Conservation (phyloP, 192 early-diverging fungal species). For the Umbelopsis sp. region DNA sequence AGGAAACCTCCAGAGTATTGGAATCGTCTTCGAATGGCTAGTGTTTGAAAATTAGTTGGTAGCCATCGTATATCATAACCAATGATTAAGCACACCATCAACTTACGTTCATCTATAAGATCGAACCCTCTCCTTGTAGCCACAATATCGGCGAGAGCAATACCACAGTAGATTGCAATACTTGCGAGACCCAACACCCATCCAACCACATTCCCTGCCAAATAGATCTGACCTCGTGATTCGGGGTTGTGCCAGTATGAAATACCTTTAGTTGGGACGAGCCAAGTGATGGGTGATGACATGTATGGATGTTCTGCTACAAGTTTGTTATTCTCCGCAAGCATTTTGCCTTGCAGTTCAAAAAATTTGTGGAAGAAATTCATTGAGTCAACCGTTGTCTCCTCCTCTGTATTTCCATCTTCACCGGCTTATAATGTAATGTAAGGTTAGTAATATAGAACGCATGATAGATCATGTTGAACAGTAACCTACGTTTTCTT, state of each 20-base stretch:
- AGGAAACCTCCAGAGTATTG: conserved; percentile 76
- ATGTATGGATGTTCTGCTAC: conserved; percentile 94
- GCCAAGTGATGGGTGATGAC: conserved; percentile 81
- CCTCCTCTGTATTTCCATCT: conserved; percentile 46
- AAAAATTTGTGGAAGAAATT: conserved; percentile 81
- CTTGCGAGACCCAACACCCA: conserved; percentile 77
- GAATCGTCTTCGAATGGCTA: conserved; percentile 62
- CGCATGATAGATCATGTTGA: neutral
- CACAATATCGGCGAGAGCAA: conserved; percentile 71
- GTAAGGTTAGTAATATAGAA: neutral
- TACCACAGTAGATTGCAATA: conserved; percentile 57
- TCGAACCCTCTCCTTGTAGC: conserved; percentile 75
- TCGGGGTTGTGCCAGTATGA: conserved; percentile 89
- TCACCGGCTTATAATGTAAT: conserved; percentile 37
- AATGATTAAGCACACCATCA: too few relatives aligned
- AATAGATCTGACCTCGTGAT: conserved; percentile 79
- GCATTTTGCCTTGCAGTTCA: conserved; percentile 89
- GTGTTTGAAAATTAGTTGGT: conserved; percentile 34
- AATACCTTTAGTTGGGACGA: conserved; percentile 83
- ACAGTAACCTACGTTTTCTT: conserved; percentile 59
- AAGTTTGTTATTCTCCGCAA: conserved; percentile 86
- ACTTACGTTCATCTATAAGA: conserved; percentile 53
- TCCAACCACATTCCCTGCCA: conserved; percentile 86
- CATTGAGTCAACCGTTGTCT: conserved; percentile 55
- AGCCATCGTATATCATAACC: conserved; percentile 19